phyloP scores from a whole-genome alignment of 306 rosid genomes.

The Chamaecrista fasciculata region DNA sequence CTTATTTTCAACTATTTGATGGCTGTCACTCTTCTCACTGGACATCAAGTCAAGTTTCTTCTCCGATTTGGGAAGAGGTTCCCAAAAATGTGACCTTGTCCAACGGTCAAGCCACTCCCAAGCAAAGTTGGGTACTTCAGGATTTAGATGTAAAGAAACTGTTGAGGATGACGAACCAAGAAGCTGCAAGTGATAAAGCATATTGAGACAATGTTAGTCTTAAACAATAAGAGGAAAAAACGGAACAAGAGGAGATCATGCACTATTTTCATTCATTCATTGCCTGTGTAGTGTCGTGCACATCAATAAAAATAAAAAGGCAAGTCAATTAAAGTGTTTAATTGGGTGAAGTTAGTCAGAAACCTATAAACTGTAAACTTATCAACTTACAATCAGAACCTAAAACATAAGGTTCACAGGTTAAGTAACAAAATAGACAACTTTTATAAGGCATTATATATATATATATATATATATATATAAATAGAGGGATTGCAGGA shows the following conservation, averaged over 20 bases:
- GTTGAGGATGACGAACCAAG: constrained; percentile 33
- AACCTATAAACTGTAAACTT: background rate
- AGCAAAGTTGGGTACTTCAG: constrained; percentile 26
- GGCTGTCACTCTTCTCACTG: constrained; percentile 3
- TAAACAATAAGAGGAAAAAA: background rate
- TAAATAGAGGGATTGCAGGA: too few species aligned
- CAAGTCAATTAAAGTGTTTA: background rate
- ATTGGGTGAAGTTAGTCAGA: background rate
- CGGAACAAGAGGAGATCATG: background rate
- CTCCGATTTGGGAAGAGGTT: constrained; percentile 23
- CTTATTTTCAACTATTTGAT: constrained; percentile 23
- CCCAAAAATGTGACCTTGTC: constrained; percentile 42
- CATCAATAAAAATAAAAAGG: background rate
- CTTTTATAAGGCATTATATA: too few species aligned
- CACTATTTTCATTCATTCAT: background rate
- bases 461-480: too few species aligned
- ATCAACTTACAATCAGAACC: background rate
- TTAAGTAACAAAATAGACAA: background rate
- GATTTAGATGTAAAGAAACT: constrained; percentile 25
- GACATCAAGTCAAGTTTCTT: constrained; percentile 12
- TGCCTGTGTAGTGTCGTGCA: constrained; percentile 5
- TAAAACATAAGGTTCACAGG: background rate
- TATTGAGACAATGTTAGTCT: constrained; percentile 12
- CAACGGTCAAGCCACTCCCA: constrained; percentile 47
- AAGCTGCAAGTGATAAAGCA: constrained; percentile 33